A percentile compares a stretch with the other conserved stretches of the same genome.
These are phyloP conservation scores for Fraxinus greggii DNA, from an alignment of 305 asterid species.

Conservation along the genomic window DNA sequence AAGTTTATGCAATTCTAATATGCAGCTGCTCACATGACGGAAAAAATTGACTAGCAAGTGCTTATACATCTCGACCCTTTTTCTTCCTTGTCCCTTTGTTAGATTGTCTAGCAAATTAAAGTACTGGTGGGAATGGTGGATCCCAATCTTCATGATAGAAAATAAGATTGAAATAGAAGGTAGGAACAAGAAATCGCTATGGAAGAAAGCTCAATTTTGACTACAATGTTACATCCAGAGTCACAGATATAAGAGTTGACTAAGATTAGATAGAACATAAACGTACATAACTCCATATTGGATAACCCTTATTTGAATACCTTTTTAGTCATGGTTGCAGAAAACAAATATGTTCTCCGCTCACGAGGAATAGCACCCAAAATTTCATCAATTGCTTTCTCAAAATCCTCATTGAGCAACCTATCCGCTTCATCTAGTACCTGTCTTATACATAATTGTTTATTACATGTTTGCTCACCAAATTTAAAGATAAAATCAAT, in stretches of 20 bases:
- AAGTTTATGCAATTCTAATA: not conserved
- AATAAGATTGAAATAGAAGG: not conserved
- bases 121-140: not conserved
- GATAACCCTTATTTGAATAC: conserved; percentile 28
- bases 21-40: not conserved
- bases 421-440: conserved; percentile 95
- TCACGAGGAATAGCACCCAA: conserved; percentile 73
- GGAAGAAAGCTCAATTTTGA: not conserved
- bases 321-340: conserved; percentile 97
- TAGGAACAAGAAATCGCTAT: not conserved
- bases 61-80: not conserved
- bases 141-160: not conserved
- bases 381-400: conserved; percentile 72
- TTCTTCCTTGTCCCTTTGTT: not conserved
- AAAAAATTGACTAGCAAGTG: not conserved
- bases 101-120: not conserved
- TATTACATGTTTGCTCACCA: not conserved
- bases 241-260: not conserved
- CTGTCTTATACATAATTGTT: conserved; percentile 30
- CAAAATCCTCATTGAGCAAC: conserved; percentile 86
- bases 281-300: not conserved
- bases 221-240: not conserved
- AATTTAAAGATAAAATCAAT: not conserved
- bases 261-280: not conserved
- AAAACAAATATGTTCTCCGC: conserved; percentile 75